phyloP scores from a whole-genome alignment of 2,329 filamentous ascomycete genomes.

The Colletotrichum sp. region DNA sequence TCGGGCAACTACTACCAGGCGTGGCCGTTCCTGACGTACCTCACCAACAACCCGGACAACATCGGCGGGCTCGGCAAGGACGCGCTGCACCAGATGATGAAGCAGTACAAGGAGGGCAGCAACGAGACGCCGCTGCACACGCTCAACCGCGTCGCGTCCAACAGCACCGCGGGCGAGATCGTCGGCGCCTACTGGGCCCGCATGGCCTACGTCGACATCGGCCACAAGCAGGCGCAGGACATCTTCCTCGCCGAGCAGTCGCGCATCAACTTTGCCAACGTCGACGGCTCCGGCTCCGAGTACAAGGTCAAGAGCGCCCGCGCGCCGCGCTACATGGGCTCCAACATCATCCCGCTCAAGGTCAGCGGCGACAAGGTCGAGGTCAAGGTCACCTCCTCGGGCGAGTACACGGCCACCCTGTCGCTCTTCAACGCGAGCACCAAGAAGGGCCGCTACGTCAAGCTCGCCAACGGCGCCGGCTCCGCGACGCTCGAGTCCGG shows the following conservation, averaged over 20 bases:
- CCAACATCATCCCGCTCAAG: conserved; percentile 52
- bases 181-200: conserved; percentile 56
- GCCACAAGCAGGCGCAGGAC: conserved; percentile 43
- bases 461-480: conserved; percentile 35
- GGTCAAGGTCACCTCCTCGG: conserved; percentile 37
- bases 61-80: conserved; percentile 44
- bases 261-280: conserved; percentile 45
- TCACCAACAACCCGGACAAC: conserved; percentile 52
- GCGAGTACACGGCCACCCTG: conserved; percentile 44
- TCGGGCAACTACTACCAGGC: conserved; percentile 56
- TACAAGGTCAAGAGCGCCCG: conserved; percentile 49
- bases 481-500: conserved; percentile 36
- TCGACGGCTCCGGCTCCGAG: conserved; percentile 37
- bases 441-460: conserved; percentile 40
- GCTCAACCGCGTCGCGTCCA: conserved; percentile 41
- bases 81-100: conserved; percentile 46
- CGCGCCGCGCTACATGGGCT: conserved; percentile 52
- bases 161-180: conserved; percentile 40
- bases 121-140: conserved; percentile 56
- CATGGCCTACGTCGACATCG: conserved; percentile 58
- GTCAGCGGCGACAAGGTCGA: conserved; percentile 33
- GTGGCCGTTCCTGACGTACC: conserved; percentile 55
- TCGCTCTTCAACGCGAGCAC: conserved; percentile 35
- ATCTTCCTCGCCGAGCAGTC: conserved; percentile 39
- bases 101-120: conserved; percentile 45